These are phyloP conservation scores for Torulaspora maleeae DNA, from an alignment of 805 yeast genomes.

Conservation along the genomic window DNA sequence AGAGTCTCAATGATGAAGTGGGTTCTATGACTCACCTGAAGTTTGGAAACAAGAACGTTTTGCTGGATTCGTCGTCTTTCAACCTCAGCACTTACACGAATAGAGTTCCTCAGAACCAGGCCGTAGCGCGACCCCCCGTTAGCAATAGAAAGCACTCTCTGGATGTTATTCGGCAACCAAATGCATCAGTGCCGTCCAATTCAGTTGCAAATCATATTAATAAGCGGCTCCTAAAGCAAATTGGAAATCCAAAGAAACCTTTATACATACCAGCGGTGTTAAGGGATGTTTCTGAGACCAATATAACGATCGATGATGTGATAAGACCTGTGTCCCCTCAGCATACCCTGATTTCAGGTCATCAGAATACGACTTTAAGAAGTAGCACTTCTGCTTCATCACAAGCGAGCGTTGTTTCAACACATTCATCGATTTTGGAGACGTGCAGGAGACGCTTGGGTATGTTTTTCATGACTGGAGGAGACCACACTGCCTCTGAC, in stretches of 20 bases:
- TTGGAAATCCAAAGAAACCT: conserved; percentile 78
- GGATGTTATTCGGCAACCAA: conserved; percentile 20
- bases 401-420: conserved; percentile 27
- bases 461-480: conserved; percentile 16
- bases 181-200: conserved; percentile 4
- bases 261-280: conserved; percentile 88
- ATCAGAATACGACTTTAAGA: conserved; percentile 14
- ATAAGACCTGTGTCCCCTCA: conserved; percentile 29
- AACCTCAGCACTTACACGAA: conserved; percentile 3
- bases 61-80: conserved; percentile 26
- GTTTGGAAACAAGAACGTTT: conserved; percentile 31
- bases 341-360: conserved; percentile 13
- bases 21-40: conserved; percentile 24
- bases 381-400: conserved; percentile 20
- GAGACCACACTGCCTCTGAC: conserved; percentile 4
- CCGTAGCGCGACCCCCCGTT: conserved; percentile 3
- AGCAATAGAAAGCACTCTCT: conserved; percentile 16
- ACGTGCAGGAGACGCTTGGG: conserved; percentile 16
- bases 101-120: not conserved
- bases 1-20: conserved; percentile 3
- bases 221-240: conserved; percentile 49
- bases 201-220: not conserved
- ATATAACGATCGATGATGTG: conserved; percentile 41
- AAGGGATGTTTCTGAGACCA: conserved; percentile 45
- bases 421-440: conserved; percentile 20